A percentile compares a stretch with the other conserved stretches of the same genome.
Evolutionary conservation across 768 basidiomycete species (phyloP).

Genomic region (Mycena epipterygia): DNA sequence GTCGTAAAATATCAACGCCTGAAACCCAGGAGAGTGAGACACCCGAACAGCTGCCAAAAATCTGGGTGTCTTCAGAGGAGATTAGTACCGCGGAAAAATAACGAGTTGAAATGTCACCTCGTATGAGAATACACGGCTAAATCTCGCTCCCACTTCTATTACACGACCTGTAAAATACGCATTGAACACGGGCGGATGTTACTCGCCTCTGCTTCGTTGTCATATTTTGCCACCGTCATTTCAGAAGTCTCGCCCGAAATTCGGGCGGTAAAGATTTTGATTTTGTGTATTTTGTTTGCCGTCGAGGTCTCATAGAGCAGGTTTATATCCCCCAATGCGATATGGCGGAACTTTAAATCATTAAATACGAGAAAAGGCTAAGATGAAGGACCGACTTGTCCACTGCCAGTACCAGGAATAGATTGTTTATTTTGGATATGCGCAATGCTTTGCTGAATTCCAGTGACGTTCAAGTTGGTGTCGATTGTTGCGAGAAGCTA

Average conservation of each 20-base stretch:
- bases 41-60: constrained; percentile 25
- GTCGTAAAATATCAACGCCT: constrained; percentile 12
- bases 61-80: not conserved
- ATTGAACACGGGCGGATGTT: no score
- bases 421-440: not conserved
- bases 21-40: not conserved
- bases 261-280: constrained; percentile 25
- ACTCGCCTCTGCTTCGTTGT: constrained; percentile 1
- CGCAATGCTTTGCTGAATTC: not conserved
- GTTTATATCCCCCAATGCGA: constrained; percentile 25
- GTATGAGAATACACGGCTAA: not conserved
- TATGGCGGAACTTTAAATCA: not conserved
- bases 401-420: no score
- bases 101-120: not conserved
- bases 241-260: not conserved
- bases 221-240: constrained; percentile 22
- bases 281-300: not conserved
- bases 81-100: not conserved
- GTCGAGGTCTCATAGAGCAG: constrained; percentile 16
- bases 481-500: constrained; percentile 2
- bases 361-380: no score
- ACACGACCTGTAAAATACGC: not conserved
- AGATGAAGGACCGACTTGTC: not conserved
- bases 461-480: not conserved
- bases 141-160: constrained; percentile 5